Evolutionary conservation across 169 alveolate genomes (phyloP).

Genomic region (Plasmodium billcollinsi): DNA sequence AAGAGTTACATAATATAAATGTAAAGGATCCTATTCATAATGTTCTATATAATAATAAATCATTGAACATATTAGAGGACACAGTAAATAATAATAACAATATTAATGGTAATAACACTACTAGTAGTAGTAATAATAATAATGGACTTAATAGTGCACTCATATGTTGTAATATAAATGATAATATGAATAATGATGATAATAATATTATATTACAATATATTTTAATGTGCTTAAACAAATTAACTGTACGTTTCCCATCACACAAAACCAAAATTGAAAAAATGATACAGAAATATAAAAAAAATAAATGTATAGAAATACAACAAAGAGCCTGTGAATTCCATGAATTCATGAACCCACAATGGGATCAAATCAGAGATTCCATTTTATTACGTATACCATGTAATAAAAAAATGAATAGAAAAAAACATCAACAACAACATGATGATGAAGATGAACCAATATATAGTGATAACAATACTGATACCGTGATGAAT

Average conservation of each 20-base stretch:
- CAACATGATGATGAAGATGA: conserved; percentile 7
- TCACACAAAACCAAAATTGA: conserved; percentile 70
- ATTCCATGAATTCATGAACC: conserved; percentile 74
- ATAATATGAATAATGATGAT: conserved; percentile 57
- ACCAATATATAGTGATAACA: conserved; percentile 2
- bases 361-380: conserved; percentile 72
- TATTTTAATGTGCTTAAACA: conserved; percentile 82
- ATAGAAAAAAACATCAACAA: conserved; percentile 14
- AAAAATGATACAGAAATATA: conserved; percentile 78
- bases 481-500: background rate
- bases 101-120: conserved; percentile 6
- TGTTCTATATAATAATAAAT: conserved; percentile 55
- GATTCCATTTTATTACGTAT: conserved; percentile 50
- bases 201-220: conserved; percentile 79
- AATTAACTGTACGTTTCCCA: conserved; percentile 80
- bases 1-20: conserved; percentile 69
- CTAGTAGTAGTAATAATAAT: conserved; percentile 8
- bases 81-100: conserved; percentile 2
- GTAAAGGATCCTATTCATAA: conserved; percentile 73
- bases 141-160: conserved; percentile 35
- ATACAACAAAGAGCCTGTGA: conserved; percentile 89
- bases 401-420: conserved; percentile 43
- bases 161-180: conserved; percentile 75
- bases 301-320: conserved; percentile 81
- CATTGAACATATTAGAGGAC: conserved; percentile 49